These are phyloP conservation scores for Geotrichum candidum DNA, from an alignment of 1,139 yeast genomes.

Conservation along the genomic window DNA sequence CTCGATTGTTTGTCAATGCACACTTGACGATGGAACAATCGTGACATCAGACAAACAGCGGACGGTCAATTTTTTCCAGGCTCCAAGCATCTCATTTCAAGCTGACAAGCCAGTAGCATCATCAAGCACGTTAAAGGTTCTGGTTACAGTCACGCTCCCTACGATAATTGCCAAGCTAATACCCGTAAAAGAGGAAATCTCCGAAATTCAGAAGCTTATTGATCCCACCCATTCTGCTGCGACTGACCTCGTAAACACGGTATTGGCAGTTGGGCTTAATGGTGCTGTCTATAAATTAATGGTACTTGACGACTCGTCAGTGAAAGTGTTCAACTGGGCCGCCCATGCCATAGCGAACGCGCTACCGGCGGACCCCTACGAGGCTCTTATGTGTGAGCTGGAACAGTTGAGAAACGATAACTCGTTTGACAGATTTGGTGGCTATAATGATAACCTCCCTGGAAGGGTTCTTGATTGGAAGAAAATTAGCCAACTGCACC, in stretches of 20 bases:
- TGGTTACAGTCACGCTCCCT: constrained; percentile 4
- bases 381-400: background rate
- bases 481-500: background rate
- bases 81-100: background rate
- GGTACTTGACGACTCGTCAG: background rate
- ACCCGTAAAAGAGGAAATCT: background rate
- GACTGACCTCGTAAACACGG: background rate
- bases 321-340: background rate
- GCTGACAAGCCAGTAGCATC: background rate
- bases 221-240: background rate
- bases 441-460: background rate
- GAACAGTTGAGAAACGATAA: background rate
- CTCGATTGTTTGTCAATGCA: constrained; percentile 1
- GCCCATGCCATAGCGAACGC: background rate
- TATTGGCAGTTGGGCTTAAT: background rate
- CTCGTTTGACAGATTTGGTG: background rate
- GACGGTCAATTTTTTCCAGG: constrained; percentile 1
- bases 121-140: constrained; percentile 2
- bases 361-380: background rate
- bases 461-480: background rate
- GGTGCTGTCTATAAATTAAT: background rate
- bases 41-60: constrained; percentile 13
- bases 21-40: constrained; percentile 2
- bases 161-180: constrained; percentile 4
- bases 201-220: background rate